phyloP scores from a whole-genome alignment of 305 asterid genomes.

The Nicotiana rustica region DNA sequence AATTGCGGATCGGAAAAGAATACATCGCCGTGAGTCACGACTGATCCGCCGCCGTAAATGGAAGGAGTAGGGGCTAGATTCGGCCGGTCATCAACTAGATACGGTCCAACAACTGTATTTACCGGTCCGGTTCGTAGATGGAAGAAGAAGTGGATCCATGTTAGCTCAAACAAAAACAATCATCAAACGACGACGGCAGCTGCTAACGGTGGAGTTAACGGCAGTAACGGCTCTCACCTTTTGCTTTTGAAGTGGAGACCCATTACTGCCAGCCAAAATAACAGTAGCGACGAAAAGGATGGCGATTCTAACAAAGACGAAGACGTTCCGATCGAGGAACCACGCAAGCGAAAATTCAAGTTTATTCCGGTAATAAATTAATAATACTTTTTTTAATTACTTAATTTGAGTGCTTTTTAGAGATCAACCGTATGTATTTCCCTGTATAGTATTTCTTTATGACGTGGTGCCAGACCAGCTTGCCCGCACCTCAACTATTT shows the following conservation, averaged over 20 bases:
- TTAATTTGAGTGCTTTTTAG: background rate
- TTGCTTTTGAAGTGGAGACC: constrained; percentile 90
- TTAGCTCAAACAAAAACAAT: constrained; percentile 45
- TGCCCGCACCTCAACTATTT: no score
- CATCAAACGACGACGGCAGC: constrained; percentile 45
- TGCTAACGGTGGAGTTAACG: constrained; percentile 54
- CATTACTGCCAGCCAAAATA: constrained; percentile 60
- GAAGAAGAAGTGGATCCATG: constrained; percentile 91
- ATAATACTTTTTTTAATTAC: no score
- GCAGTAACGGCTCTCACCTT: constrained; percentile 67
- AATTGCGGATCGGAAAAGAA: constrained; percentile 17
- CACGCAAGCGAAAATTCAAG: constrained; percentile 76
- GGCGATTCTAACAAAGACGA: constrained; percentile 61
- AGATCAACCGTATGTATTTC: background rate
- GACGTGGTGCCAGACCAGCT: no score
- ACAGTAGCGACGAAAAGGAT: constrained; percentile 46
- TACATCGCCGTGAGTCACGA: constrained; percentile 15
- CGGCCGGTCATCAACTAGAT: constrained; percentile 87
- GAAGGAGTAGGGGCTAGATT: constrained; percentile 97
- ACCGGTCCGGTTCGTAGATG: constrained; percentile 93
- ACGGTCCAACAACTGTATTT: constrained; percentile 89
- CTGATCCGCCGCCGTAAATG: constrained; percentile 51
- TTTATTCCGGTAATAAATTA: constrained; percentile 77
- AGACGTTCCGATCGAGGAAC: constrained; percentile 58
- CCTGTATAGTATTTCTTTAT: background rate